Base-by-base conservation (phyloP, 495 filamentous ascomycete species). In the Talaromyces borbonicus region DNA sequence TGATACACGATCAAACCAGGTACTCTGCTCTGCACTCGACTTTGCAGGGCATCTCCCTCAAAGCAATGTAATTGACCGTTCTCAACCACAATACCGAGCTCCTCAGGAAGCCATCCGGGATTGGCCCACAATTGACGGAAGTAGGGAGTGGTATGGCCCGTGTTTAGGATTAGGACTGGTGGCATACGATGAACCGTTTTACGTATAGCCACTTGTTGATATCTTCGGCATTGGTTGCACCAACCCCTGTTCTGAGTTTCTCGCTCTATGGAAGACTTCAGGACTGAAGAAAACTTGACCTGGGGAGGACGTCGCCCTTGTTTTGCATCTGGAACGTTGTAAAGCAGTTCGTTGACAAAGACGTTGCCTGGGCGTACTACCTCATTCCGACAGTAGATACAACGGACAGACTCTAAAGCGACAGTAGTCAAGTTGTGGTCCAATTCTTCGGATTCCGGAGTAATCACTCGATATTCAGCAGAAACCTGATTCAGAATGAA, bases 81-180 rank as follows among this genome's bases (percentile, higher is more conserved):
- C 20, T 90, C 84, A 20, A 94, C 75, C 7, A 88, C 78, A 52
- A 97, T 73, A 4, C 93, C 92, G 52, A 98, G 85, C 54, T 95
- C 86, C 52, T 88, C 84, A 0, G 92, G 92, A 12, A 98, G 69
- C 85, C 90, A 97, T 8, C 82, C 85, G 4, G 85, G 88, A 19
- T 79, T 85, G 5, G 82, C 71, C 93, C 92, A 98, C 16, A 92
- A 64, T 35, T 84, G 78, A 49, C 81, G 79, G 20, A 83, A 81
- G 46, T 92, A 82, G 0, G 75, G 68, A 16, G 68, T 83, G 14
- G 72, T 79, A 16, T 88, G 72, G 4, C 80, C 84, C 3, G 90
- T 77, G 58, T 95, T 94, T 18, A 98, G 72, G 60, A 90, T 77
- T 31, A 98, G 59, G 25, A 96, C 83, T 8, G 73, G 68, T n/a